phyloP scores from a whole-genome alignment of 1,284 basidiomycete genomes.

The Marasmius tenuissimus region DNA sequence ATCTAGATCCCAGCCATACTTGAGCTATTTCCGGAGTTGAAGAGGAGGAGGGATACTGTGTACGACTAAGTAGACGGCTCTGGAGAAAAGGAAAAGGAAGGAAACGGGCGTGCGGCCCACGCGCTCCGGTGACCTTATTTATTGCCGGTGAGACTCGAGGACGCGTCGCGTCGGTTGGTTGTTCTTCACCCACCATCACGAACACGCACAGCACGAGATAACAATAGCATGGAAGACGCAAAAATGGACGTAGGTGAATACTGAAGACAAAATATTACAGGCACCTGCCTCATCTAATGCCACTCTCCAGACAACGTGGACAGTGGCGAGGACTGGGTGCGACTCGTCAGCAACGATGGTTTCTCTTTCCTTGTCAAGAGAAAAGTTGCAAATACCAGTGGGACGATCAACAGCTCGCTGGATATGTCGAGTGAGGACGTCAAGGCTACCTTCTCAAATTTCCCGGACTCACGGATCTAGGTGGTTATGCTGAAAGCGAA shows the following conservation, averaged over 20 bases:
- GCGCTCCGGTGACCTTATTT: too few relatives aligned
- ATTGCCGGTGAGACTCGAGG: too few relatives aligned
- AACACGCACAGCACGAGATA: neutral
- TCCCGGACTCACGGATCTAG: conserved; percentile 22
- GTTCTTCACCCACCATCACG: neutral
- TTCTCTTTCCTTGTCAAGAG: conserved; percentile 52
- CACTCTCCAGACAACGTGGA: neutral
- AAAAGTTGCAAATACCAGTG: conserved; percentile 50
- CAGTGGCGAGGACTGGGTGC: conserved; percentile 47
- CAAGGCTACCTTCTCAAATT: neutral
- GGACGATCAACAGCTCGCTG: conserved; percentile 48
- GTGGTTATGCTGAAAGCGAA: conserved; percentile 50
- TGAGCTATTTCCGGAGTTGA: too few relatives aligned
- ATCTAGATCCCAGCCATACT: too few relatives aligned
- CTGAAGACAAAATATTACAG: neutral
- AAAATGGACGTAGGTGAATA: neutral
- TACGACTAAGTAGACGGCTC: too few relatives aligned
- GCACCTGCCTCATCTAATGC: neutral
- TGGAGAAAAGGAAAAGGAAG: too few relatives aligned
- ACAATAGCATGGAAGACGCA: neutral
- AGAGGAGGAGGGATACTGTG: too few relatives aligned
- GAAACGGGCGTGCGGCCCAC: too few relatives aligned
- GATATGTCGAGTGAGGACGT: conserved; percentile 31
- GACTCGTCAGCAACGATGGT: conserved; percentile 51
- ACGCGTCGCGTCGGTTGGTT: too few relatives aligned